Evolutionary conservation across 2,329 filamentous ascomycete species (phyloP), one percentile per base, ranked within the genome.

Genomic region (Trichoderma sp.): DNA sequence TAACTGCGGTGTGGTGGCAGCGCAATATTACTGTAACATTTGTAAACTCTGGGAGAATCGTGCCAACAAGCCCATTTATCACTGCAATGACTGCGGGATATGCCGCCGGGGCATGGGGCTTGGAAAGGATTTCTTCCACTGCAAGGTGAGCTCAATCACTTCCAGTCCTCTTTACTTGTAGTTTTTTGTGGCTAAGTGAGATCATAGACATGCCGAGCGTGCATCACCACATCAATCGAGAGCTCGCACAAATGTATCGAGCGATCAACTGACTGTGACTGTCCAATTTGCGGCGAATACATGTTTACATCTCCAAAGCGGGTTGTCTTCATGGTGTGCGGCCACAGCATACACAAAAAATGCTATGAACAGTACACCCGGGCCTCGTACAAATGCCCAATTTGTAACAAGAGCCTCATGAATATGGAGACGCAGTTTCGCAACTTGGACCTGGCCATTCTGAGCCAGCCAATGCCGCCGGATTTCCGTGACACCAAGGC

Each of bases 21-120:
- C 94, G 13, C 91, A 91, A 75, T 98, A 98, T 78, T 99, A 96
- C 77, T 99, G 95, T 80, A 87, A 89, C 64, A 91, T 95, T 66
- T 99, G 95, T 84, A 97, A 97, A 80, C 84, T 99, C 2, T 99
- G 95, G 95, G 94, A 98, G 75, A 93, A 98, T 75, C 92, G 97
- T 72, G 87, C 89, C 65, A 90, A 89, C 72, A 97, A 96, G 78
- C 91, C 90, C 71, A 97, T 98, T 67, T 99, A 99, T 76, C 95
- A 99, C 77, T 99, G 95, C 78, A 87, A 89, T 74, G 95, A 98
- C 75, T 99, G 95, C 78, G 95, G 95, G 5, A 97, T 99, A 70
- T 99, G 95, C 77, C 87, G 95, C 68, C 90, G 94, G 67, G 95
- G 95, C 1, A 88, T 93, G 77, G 95, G 95, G 1, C 82, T 99